Base-by-base conservation (phyloP, 2,329 filamentous ascomycete species). In the Epicoccum nigrum region DNA sequence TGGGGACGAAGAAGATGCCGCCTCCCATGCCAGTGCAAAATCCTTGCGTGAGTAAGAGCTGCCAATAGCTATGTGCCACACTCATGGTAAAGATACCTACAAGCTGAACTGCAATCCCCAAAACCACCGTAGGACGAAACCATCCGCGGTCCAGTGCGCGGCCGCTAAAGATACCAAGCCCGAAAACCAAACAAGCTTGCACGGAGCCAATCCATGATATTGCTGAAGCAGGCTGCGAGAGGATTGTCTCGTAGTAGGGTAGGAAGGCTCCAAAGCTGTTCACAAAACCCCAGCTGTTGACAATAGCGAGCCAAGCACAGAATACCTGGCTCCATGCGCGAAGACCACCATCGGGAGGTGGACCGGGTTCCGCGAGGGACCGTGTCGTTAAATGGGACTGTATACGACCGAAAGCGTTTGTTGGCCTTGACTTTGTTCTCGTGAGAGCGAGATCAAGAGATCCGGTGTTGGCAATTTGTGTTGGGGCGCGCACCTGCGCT, bases 201-300 rank as follows among this genome's bases (percentile, higher is more conserved):
- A 80, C 64, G 0, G 76, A 76, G 4, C 80, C 80, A 21, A 83
- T 79, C 79, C 80, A 83, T 4, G 78, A 77, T 34, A 83, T 80
- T 1, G 74, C 74, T 1, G 79, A 80, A 7, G 69, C 58, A 0
- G 68, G 42, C 15, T 70, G 58, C 1, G 62, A 59, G 4, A 70
- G 52, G 1, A 76, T 67, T 3, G 54, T 62, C 2, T 66, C 64
- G 52, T 81, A 81, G 60, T 80, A 80, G 3, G 76, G 72, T 54
- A 80, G 77, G 51, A 78, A 79, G 2, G 72, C 72, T 8, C 77
- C 77, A 45, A 77, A 81, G 1, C 67, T 65, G 40, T 74, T 75
- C 1, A 74, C 64, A 17, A 72, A 68, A 1, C 75, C 74, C 72
- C 82, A 72, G 0, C 65, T 64, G 25, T 65, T 71, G 39, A 67